Percentiles rank a stretch among this genome's conserved stretches.
These are phyloP conservation scores for Cryphonectria nitschkei DNA, from an alignment of 2,329 filamentous ascomycete species.

Conservation along the genomic window DNA sequence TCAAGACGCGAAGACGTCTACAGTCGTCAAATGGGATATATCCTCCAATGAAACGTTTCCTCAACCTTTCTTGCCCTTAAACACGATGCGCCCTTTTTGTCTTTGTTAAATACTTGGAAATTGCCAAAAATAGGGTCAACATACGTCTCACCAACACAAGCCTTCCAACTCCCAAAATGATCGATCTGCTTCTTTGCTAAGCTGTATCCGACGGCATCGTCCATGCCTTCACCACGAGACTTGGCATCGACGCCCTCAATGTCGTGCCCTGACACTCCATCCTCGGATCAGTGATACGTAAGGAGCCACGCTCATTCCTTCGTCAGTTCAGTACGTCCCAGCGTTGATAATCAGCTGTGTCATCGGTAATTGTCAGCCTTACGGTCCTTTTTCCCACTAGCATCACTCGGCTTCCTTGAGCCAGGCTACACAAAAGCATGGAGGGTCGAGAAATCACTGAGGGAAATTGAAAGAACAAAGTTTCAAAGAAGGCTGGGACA, in stretches of 20 bases:
- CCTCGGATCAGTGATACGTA: not conserved
- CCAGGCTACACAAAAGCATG: not conserved
- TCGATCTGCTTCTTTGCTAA: not conserved
- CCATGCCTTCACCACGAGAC: not conserved
- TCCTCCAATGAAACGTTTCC: not conserved
- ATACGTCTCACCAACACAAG: not conserved
- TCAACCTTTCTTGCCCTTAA: not conserved
- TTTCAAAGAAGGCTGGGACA: not conserved
- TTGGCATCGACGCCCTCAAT: not conserved
- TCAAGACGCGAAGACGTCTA: not conserved
- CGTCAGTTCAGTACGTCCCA: slow-evolving; percentile 5
- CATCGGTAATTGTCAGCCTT: not conserved
- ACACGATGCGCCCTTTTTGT: not conserved
- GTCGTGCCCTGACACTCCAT: not conserved
- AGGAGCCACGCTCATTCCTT: not conserved
- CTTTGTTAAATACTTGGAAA: not conserved
- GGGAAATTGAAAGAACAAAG: not conserved
- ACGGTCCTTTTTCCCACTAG: not conserved
- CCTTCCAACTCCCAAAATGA: not conserved
- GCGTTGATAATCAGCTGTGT: slow-evolving; percentile 11
- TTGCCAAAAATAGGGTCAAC: not conserved
- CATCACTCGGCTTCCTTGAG: not conserved
- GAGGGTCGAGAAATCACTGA: not conserved
- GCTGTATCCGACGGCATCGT: not conserved
- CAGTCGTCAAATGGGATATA: not conserved